Evolutionary conservation across 1,139 yeast genomes (phyloP), one percentile per base, ranked within the genome.

Genomic region (Lodderomyces beijingensis): DNA sequence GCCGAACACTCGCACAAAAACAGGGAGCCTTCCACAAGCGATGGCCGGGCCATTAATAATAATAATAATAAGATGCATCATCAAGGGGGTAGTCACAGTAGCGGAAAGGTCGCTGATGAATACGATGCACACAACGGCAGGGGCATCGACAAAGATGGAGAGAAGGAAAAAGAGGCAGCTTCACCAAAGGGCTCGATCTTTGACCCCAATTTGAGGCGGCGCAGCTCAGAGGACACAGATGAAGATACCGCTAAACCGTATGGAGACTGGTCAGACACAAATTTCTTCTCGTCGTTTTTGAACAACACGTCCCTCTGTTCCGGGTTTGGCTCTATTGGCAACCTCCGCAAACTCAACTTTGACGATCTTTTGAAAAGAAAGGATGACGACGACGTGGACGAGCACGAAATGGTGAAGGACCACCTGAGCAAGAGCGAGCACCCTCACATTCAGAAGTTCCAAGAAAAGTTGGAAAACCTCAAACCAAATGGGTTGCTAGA

Each of bases 271-370:
- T 11, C 12, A n/a, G 28, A 21, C 7, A 44, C 42, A 29, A 47
- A 46, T 37, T 54, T 50, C 35, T 49, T 75, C 43, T 74, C 72
- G 1, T 69, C 71, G 1, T 45, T 74, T 32, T 50, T 75, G 29
- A 70, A 79, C 1, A 62, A 77, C 0, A 75, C 79, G 0, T 67
- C 74, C 40, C 63, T 73, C 35, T 72, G 66, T 46, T 71, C 72
- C 2, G 79, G 78, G 4, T 58, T 70, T 43, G 51, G 57, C 12
- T 21, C 38, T 10, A 17, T 36, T 38, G 43, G 16, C 35, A 47
- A 25, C 42, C 24, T 35, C 25, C 32, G 28, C 20, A 37, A 35
- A n/a, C 36, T 37, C 2, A 45, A 37, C 32, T 33, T 25, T 16
- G 55, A 51, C 27, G 57, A 48, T 11, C 43, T 34, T 43, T 43